phyloP scores from a whole-genome alignment of 768 basidiomycete species.

The Agrocybe pediades region DNA sequence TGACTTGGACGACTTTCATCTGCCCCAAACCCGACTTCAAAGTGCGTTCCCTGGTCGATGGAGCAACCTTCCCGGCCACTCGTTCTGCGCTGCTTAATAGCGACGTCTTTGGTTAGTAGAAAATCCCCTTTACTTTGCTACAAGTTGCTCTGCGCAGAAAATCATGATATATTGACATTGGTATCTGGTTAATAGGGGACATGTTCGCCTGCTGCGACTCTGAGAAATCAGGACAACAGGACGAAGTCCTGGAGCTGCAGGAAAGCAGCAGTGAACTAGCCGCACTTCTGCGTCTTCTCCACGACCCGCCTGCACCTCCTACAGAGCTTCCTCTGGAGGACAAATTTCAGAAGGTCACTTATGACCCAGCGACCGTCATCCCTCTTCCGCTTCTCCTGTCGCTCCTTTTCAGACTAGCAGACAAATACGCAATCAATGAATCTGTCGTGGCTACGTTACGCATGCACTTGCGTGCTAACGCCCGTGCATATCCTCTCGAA shows the following conservation, averaged over 20 bases:
- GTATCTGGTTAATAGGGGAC: constrained; percentile 44
- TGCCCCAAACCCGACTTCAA: constrained; percentile 56
- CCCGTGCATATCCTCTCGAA: constrained; percentile 59
- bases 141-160: background rate
- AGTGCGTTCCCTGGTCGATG: constrained; percentile 57
- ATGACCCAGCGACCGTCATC: constrained; percentile 50
- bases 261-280: constrained; percentile 51
- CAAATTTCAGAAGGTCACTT: constrained; percentile 32
- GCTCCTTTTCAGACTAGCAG: constrained; percentile 55
- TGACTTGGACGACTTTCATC: constrained; percentile 39
- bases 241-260: constrained; percentile 48
- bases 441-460: constrained; percentile 43
- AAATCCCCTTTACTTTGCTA: background rate
- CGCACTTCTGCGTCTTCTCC: constrained; percentile 57
- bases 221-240: constrained; percentile 8
- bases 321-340: constrained; percentile 25
- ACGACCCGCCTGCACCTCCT: constrained; percentile 54
- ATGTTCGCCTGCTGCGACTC: constrained; percentile 67
- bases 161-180: background rate
- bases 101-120: constrained; percentile 63
- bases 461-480: constrained; percentile 60
- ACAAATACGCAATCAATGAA: constrained; percentile 65
- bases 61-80: constrained; percentile 48
- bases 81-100: constrained; percentile 52
- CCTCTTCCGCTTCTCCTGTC: constrained; percentile 65